Conservation (phyloP, 1,284 basidiomycete species). For the Tetrapyrgos nigripes region DNA sequence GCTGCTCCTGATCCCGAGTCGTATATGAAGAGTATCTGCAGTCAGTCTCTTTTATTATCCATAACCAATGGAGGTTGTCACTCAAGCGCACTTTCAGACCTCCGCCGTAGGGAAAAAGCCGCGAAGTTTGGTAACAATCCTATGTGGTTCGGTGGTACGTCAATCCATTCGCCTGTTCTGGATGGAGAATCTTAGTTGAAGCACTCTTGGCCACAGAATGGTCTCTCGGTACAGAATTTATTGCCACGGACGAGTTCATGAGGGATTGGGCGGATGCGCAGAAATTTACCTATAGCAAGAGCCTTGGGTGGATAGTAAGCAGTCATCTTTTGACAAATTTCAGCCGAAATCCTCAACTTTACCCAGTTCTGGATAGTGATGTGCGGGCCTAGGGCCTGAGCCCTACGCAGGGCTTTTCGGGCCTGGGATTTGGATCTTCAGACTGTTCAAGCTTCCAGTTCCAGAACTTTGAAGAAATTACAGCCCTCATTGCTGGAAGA, state of each 20-base stretch:
- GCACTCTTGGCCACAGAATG: too few species aligned
- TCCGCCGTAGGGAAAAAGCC: conserved; percentile 56
- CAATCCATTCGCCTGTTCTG: conserved; percentile 17
- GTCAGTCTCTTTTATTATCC: conserved; percentile 46
- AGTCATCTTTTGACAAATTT: neutral
- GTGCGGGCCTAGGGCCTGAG: too few species aligned
- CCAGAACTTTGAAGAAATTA: conserved; percentile 69
- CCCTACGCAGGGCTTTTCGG: too few species aligned
- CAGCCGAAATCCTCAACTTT: too few species aligned
- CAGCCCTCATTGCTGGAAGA: conserved; percentile 56
- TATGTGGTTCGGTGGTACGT: conserved; percentile 63
- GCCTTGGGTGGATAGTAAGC: conserved; percentile 74
- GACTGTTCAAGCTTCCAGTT: conserved; percentile 47
- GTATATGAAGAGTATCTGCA: conserved; percentile 74
- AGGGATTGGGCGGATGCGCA: conserved; percentile 81
- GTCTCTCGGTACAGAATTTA: conserved; percentile 73
- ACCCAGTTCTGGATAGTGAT: too few species aligned
- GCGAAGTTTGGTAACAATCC: conserved; percentile 56
- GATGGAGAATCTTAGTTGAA: conserved; percentile 40
- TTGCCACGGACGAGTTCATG: conserved; percentile 67
- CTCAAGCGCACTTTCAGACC: conserved; percentile 54
- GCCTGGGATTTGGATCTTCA: too few species aligned
- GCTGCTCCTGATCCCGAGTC: conserved; percentile 67
- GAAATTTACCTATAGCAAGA: conserved; percentile 68
- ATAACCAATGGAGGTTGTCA: too few species aligned